Percentiles rank a stretch among this genome's conserved stretches.
Evolutionary conservation across 768 basidiomycete genomes (phyloP).

Genomic region (Tulasnella sp.): DNA sequence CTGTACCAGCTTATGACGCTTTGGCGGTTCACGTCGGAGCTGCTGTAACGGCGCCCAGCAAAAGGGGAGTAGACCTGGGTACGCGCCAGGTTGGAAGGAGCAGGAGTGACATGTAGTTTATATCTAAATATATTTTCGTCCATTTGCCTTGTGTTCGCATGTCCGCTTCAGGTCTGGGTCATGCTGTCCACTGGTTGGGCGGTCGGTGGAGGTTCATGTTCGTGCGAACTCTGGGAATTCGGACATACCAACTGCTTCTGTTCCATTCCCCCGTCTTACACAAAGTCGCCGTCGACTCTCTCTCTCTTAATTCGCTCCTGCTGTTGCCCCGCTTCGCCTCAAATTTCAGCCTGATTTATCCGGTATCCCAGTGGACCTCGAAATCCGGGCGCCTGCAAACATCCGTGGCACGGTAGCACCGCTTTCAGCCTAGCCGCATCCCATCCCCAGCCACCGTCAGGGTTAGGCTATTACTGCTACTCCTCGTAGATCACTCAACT

Average conservation of each 20-base stretch:
- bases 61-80: not conserved
- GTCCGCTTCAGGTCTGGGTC: not conserved
- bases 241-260: not conserved
- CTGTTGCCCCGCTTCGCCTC: not conserved
- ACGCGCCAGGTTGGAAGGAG: not conserved
- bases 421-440: not conserved
- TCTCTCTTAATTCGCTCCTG: not conserved
- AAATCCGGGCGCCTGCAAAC: not conserved
- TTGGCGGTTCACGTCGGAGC: conserved; percentile 38
- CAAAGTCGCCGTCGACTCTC: not conserved
- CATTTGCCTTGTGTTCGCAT: not conserved
- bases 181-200: not conserved
- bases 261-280: not conserved
- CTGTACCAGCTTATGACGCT: conserved; percentile 56
- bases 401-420: not conserved
- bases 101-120: conserved; percentile 3
- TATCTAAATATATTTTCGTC: not conserved
- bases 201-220: not conserved
- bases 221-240: conserved; percentile 7
- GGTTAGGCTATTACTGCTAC: not conserved
- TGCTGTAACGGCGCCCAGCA: not conserved
- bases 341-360: not conserved
- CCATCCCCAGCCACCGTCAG: not conserved
- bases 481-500: not conserved
- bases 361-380: not conserved